These are phyloP conservation scores for Lactarius tabidus DNA, from an alignment of 768 basidiomycete species.

Conservation along the genomic window DNA sequence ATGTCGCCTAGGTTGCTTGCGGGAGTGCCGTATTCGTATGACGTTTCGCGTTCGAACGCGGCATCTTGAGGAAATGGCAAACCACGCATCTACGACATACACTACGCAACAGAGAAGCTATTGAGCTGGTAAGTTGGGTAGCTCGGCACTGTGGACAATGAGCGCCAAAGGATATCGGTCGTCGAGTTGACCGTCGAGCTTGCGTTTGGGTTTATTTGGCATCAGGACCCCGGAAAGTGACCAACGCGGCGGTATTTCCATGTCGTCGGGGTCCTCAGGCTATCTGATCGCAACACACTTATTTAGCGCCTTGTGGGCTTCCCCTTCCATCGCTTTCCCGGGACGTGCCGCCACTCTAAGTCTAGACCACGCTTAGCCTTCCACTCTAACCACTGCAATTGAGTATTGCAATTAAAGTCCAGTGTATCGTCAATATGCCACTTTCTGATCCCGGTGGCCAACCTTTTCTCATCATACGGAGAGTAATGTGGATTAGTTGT, in stretches of 20 bases:
- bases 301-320: not conserved
- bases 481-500: not conserved
- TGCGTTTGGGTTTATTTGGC: slow-evolving; percentile 27
- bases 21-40: slow-evolving; percentile 59
- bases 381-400: not conserved
- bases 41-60: slow-evolving; percentile 49
- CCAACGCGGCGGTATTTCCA: not conserved
- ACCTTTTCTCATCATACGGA: not conserved
- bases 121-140: slow-evolving; percentile 5
- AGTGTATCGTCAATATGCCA: not conserved
- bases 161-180: slow-evolving; percentile 21
- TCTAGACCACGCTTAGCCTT: not conserved
- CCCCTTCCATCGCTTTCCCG: not conserved
- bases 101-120: slow-evolving; percentile 9
- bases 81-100: slow-evolving; percentile 47
- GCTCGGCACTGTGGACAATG: slow-evolving; percentile 12
- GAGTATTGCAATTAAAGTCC: not conserved
- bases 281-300: not conserved
- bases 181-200: slow-evolving; percentile 26
- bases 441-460: not conserved
- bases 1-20: slow-evolving; percentile 54
- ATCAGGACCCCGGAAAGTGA: slow-evolving; percentile 9
- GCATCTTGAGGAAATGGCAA: slow-evolving; percentile 51
- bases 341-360: not conserved
- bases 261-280: slow-evolving; percentile 21